Evolutionary conservation across 345 rosid genomes (phyloP).

Genomic region (Arabis hirsuta): DNA sequence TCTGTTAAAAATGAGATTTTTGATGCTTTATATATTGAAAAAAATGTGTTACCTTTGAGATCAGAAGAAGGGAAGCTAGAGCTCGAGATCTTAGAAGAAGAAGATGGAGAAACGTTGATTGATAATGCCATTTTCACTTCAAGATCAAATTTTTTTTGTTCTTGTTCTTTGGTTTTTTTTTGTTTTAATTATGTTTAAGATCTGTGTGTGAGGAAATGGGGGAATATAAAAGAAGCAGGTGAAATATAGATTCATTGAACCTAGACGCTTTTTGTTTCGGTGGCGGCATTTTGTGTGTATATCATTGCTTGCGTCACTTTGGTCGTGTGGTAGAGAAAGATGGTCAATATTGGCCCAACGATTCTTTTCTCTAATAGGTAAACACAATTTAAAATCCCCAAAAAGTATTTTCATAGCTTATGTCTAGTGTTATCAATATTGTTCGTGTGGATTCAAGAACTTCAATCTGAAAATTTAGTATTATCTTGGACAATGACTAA

Average conservation of each 20-base stretch:
- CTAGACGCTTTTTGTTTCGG: slow-evolving; percentile 40
- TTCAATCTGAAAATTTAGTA: too few relatives aligned
- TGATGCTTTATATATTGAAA: too few relatives aligned
- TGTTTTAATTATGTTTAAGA: slow-evolving; percentile 10
- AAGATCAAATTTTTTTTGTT: not conserved
- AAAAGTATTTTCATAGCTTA: not conserved
- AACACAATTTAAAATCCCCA: not conserved
- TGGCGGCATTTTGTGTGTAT: slow-evolving; percentile 33
- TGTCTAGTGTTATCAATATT: too few relatives aligned
- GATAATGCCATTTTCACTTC: slow-evolving; percentile 55
- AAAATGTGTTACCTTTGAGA: slow-evolving; percentile 48
- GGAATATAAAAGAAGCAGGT: slow-evolving; percentile 32
- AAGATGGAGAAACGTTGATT: slow-evolving; percentile 52
- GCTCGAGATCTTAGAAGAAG: slow-evolving; percentile 44
- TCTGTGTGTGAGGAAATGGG: not conserved
- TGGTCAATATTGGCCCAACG: slow-evolving; percentile 33
- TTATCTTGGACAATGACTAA: too few relatives aligned
- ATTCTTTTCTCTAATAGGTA: not conserved
- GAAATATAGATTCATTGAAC: slow-evolving; percentile 45
- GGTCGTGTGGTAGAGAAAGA: slow-evolving; percentile 36
- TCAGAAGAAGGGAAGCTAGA: slow-evolving; percentile 48
- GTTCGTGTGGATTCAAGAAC: too few relatives aligned
- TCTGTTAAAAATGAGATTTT: not conserved
- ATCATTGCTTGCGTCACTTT: slow-evolving; percentile 44
- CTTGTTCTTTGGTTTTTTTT: too few relatives aligned